Conservation (phyloP, 208 protist genomes). For the Leishmania martiniquensis region DNA sequence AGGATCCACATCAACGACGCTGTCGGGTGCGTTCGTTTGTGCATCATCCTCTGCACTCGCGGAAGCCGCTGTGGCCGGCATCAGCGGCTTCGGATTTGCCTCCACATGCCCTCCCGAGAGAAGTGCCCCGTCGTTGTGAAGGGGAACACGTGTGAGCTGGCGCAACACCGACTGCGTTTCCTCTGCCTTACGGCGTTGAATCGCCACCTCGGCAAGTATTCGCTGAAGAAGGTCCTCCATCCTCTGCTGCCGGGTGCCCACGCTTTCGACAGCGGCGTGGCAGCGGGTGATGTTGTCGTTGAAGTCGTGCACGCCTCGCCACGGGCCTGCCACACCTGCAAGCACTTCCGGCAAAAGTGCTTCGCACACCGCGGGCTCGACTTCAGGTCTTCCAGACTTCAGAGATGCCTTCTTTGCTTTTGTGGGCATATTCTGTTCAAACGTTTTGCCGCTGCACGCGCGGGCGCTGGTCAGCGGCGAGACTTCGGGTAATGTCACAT, state of each 20-base stretch:
- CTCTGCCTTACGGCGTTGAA: not conserved
- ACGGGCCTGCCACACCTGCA: not conserved
- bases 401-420: not conserved
- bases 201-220: not conserved
- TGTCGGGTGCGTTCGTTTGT: no score
- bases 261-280: not conserved
- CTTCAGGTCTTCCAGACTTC: not conserved
- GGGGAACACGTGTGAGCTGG: slow-evolving; percentile 3
- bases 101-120: slow-evolving; percentile 8
- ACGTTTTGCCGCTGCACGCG: not conserved
- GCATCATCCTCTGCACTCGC: not conserved
- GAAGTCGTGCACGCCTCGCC: not conserved
- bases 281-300: not conserved
- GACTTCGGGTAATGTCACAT: not conserved
- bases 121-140: slow-evolving; percentile 10
- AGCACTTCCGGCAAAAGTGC: not conserved
- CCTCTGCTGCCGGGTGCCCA: not conserved
- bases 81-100: not conserved
- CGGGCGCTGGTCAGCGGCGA: not conserved
- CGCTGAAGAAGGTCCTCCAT: slow-evolving; percentile 5
- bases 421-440: not conserved
- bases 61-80: not conserved
- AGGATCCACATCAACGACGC: no score
- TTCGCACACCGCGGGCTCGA: no score
- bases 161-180: slow-evolving; percentile 1